A percentile compares a stretch with the other conserved stretches of the same genome.
These are phyloP conservation scores for Zalaria obscura DNA, from an alignment of 2,329 filamentous ascomycete genomes.

Conservation along the genomic window DNA sequence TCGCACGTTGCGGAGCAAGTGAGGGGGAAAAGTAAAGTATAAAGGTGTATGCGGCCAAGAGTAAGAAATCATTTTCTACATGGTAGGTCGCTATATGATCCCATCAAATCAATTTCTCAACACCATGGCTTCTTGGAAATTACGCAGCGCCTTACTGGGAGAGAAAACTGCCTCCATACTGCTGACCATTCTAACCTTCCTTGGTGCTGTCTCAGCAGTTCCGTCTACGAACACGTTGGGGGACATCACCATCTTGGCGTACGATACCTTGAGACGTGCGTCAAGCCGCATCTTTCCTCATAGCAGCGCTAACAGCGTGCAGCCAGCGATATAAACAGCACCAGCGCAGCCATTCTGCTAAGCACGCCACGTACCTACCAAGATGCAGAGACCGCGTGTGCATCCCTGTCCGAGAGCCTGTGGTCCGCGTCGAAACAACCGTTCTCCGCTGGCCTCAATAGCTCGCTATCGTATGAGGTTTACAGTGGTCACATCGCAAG, in stretches of 20 bases:
- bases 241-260: not conserved
- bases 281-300: not conserved
- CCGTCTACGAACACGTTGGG: not conserved
- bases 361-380: not conserved
- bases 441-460: conserved; percentile 8
- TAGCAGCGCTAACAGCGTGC: not conserved
- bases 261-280: not conserved
- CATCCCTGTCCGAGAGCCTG: conserved; percentile 6
- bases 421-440: conserved; percentile 5
- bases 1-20: too few species aligned
- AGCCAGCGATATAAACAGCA: conserved; percentile 3
- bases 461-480: conserved; percentile 9
- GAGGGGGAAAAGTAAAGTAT: too few species aligned
- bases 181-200: too few species aligned
- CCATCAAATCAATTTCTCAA: too few species aligned
- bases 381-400: conserved; percentile 1
- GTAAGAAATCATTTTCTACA: too few species aligned
- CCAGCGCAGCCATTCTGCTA: conserved; percentile 5
- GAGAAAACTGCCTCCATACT: too few species aligned
- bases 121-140: too few species aligned
- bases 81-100: too few species aligned
- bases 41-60: too few species aligned
- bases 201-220: too few species aligned
- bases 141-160: too few species aligned
- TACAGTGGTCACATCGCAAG: conserved; percentile 5